Base-by-base conservation (phyloP, 768 basidiomycete genomes). In the Coprinopsis marcescibilis region DNA sequence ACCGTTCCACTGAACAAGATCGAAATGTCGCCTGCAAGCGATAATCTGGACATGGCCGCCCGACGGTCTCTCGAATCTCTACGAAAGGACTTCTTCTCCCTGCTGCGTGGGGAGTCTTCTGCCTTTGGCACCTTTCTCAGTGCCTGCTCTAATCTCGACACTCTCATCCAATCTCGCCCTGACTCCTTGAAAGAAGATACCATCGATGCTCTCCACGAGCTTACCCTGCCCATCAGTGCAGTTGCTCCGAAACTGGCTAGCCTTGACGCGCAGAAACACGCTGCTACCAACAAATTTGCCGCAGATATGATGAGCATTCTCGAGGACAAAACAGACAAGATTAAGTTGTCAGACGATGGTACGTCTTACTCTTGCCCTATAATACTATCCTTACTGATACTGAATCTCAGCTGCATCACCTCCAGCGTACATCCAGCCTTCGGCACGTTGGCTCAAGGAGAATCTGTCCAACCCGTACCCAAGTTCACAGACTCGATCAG, bases 381-480 rank as follows among this genome's bases (percentile, higher is more conserved):
- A 36, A 7, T 8, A 10, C 35, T 6, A 7, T 36, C 15, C 8
- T 36, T 17, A 36, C 35, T 36, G 35, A 48, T 8, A 33, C 30
- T 24, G 14, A 8, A 13, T 23, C 46, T 17, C 35, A 52, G 15
- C 34, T 41, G 17, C 35, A 17, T 20, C 14, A 6, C 43, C 55
- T n/a, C 19, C 36, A 17, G 12, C 46, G 0, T 59, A 61, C 33
- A 43, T 59, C 1, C 43, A 48, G 19, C 42, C 20, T 1, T 36
- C 44, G 1, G 37, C 44, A 2, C 8, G 35, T 32, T 53, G 52
- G 52, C 33, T 53, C 6, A 23, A 24, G 19, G 14, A 17, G 8
- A 53, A 53, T 17, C 25, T 27, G 2, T 35, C 32, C 34, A 45
- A 53, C 32, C 52, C 52, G 10, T 53, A 53, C 27, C 52, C 52